Evolutionary conservation across 2,329 filamentous ascomycete genomes (phyloP).

Genomic region (Ceratocystiopsis sp.): DNA sequence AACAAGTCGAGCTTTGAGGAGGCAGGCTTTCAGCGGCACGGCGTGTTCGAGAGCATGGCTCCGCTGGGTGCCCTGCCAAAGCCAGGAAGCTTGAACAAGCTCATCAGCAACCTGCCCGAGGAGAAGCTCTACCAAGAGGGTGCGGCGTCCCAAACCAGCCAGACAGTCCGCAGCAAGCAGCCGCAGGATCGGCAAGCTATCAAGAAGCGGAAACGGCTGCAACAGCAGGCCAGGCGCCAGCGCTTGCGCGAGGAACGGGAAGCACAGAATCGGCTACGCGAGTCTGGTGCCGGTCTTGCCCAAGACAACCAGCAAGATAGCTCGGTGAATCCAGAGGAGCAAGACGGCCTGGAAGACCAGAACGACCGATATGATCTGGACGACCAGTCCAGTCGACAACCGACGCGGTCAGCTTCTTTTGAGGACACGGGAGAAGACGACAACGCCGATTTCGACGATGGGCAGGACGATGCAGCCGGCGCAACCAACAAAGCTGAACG

Average conservation of each 20-base stretch:
- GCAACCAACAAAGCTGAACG: too few relatives aligned
- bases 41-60: slow-evolving; percentile 70
- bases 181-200: background rate
- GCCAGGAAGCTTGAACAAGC: slow-evolving; percentile 36
- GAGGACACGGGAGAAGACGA: too few relatives aligned
- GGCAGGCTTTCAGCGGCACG: slow-evolving; percentile 52
- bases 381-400: too few relatives aligned
- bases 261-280: background rate
- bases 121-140: slow-evolving; percentile 5
- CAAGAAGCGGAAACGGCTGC: background rate
- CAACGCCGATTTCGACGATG: too few relatives aligned
- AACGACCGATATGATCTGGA: too few relatives aligned
- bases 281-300: too few relatives aligned
- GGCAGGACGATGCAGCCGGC: too few relatives aligned
- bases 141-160: background rate
- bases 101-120: slow-evolving; percentile 6
- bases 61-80: slow-evolving; percentile 60
- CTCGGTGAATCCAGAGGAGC: too few relatives aligned
- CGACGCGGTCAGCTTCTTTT: too few relatives aligned
- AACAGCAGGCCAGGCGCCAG: background rate
- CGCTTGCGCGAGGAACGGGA: background rate
- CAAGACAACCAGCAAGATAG: background rate
- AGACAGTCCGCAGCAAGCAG: background rate
- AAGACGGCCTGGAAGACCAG: too few relatives aligned
- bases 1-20: slow-evolving; percentile 62